Conservation (phyloP, 2,329 filamentous ascomycete species). For the Ophiosphaerella narmari region DNA sequence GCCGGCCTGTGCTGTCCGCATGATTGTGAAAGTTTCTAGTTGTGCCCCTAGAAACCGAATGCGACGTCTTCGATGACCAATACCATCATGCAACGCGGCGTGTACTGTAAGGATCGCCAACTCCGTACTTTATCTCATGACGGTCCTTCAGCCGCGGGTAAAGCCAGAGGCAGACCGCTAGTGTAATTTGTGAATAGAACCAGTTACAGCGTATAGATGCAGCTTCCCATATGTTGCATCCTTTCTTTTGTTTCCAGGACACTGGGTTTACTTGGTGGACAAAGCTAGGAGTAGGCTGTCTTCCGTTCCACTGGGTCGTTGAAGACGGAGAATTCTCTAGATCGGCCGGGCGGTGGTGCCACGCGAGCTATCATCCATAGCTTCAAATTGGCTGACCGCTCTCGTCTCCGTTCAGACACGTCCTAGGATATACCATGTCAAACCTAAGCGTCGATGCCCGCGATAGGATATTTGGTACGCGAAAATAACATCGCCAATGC, state of each 20-base stretch:
- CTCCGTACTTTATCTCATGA: too few species aligned
- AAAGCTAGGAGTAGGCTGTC: neutral
- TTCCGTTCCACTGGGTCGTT: neutral
- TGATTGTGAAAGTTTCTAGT: neutral
- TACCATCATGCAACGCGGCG: too few species aligned
- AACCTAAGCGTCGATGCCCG: neutral
- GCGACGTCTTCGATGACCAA: neutral
- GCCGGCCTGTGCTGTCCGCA: conserved; percentile 6
- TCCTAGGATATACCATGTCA: neutral
- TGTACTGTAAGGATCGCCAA: too few species aligned
- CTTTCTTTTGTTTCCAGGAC: neutral
- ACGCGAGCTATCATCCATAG: conserved; percentile 2
- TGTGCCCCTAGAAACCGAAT: neutral
- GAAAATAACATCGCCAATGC: neutral
- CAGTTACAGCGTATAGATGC: neutral
- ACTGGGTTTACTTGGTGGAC: neutral
- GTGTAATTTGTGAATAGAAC: neutral
- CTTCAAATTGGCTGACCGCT: conserved; percentile 4
- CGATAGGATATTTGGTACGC: neutral
- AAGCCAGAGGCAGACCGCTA: conserved; percentile 1
- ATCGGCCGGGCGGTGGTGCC: conserved; percentile 1
- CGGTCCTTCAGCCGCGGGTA: neutral
- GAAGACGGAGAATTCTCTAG: neutral
- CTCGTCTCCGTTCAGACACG: neutral
- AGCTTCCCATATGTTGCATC: neutral